Base-by-base conservation (phyloP, 2,329 filamentous ascomycete species). In the Periconia sp. region DNA sequence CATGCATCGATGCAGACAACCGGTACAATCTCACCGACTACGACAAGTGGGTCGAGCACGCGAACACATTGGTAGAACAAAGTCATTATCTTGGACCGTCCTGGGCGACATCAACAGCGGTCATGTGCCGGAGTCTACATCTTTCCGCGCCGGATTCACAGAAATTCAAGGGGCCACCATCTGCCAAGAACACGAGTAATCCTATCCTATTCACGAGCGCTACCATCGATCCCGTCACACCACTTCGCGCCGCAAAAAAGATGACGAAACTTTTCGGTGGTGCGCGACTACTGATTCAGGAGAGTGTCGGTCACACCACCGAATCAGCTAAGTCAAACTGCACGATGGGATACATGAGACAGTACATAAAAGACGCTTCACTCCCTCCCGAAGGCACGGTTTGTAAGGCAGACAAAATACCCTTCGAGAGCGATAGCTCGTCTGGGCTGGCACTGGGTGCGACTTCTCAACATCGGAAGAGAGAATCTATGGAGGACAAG, bases 171-270 rank as follows among this genome's bases (percentile, higher is more conserved):
- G 18, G 24, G 15, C 28, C 30, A 2, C 45, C 47, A 5, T 30
- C 36, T 9, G 35, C 47, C 10, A 30, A 33, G 5, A 44, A 36
- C 9, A 52, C 46, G 9, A 41, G 34, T 25, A 44, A 34, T 10
- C 50, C 50, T 2, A 46, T 57, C 11, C 35, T 57, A 2, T 55
- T 55, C 25, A 10, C 47, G n/a, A 40, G 40, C 19, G 51, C 28
- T 9, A 43, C 7, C 0, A 7, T 53, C 13, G 54, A 55, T 25
- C 54, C 54, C 5, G 45, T 50, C 3, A 49, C 51, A 8, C 48
- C 54, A 5, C 26, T 54, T 9, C 17, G 38, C 4, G 24, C 32
- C 5, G 52, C 54, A 2, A 17, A 46, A 30, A 53, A 55, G 28
- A 55, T 52, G 52, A 11, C n/a, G 5, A 36, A 30, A 25, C 21